Conservation (phyloP, 768 basidiomycete species). For the Tubosaeta brunneosetosa region DNA sequence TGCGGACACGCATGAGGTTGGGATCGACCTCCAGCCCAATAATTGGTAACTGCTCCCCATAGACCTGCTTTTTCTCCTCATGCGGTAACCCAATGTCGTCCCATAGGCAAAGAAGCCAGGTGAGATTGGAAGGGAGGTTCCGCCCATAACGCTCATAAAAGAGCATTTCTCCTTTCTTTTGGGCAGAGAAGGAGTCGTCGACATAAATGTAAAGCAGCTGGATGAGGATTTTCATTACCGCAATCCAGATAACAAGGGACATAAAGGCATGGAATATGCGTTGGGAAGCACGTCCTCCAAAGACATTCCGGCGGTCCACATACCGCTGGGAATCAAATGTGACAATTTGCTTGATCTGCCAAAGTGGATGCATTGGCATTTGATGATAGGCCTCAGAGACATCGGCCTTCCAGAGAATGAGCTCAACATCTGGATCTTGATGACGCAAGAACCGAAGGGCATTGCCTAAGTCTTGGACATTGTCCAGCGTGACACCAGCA, state of each 20-base stretch:
- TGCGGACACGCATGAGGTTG: conserved; percentile 19
- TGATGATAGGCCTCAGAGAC: too few species aligned
- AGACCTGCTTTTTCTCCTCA: conserved; percentile 5
- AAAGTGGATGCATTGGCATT: conserved; percentile 35
- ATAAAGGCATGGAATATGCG: conserved; percentile 31
- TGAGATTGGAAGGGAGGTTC: not conserved
- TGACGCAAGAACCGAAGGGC: too few species aligned
- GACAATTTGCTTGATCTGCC: conserved; percentile 40
- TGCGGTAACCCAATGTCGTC: conserved; percentile 30
- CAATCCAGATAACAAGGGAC: too few species aligned
- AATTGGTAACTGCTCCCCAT: conserved; percentile 7
- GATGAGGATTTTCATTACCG: too few species aligned
- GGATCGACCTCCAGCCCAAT: conserved; percentile 36
- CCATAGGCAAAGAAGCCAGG: conserved; percentile 26
- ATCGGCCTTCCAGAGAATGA: not conserved
- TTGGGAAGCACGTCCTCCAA: conserved; percentile 24
- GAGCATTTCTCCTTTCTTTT: rapidly evolving
- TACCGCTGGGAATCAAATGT: conserved; percentile 9
- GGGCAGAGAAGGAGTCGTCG: conserved; percentile 22
- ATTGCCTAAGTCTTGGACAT: too few species aligned
- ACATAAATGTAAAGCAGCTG: conserved; percentile 28
- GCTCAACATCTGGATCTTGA: too few species aligned
- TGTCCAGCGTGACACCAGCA: too few species aligned
- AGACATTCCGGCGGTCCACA: conserved; percentile 20
- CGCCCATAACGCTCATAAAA: conserved; percentile 1